Base-by-base conservation (phyloP, 2,329 filamentous ascomycete species). In the Paecilomyces dactylethromorphus region DNA sequence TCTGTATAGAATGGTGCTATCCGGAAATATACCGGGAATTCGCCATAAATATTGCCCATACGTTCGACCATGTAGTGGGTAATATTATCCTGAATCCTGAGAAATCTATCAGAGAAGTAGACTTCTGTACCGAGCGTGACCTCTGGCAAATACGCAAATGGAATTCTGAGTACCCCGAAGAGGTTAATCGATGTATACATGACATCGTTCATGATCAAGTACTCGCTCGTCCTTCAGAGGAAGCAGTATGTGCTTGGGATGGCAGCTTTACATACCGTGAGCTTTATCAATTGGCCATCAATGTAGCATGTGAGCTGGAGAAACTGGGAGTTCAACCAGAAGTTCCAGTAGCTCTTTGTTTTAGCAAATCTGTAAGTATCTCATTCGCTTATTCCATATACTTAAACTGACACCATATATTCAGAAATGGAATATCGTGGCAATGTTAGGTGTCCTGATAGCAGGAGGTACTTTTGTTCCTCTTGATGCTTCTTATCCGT, bases 71-170 rank as follows among this genome's bases (percentile, higher is more conserved):
- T 24, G 79, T 84, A 0, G 69, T 86, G 15, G 71, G 76, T 12
- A 70, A 76, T 18, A 76, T 84, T 1, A 62, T 85, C 12, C 70
- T 74, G 1, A 67, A 70, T 3, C 77, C 79, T 8, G 15, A 45
- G 0, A 72, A 75, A 10, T 73, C 71, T 15, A 69, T 72, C 3
- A 71, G 73, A 5, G 71, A 81, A 21, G 69, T 81, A 26, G 79
- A 84, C 66, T 73, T 84, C 2, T 84, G 86, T 63, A 84, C 78
- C 12, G 79, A 83, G 54, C 74, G 79, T 8, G 84, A 87, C 63
- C 80, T 81, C 61, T 75, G 79, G 3, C 82, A 84, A 58, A 79
- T 86, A 50, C 66, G 81, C 7, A 76, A 78, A 4, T 84, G 83
- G 72, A 83, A 82, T 55, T 78, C 78, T 62, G 76, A 78, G 31